phyloP scores from a whole-genome alignment of 495 filamentous ascomycete genomes.

The Pyrenula aspistea region DNA sequence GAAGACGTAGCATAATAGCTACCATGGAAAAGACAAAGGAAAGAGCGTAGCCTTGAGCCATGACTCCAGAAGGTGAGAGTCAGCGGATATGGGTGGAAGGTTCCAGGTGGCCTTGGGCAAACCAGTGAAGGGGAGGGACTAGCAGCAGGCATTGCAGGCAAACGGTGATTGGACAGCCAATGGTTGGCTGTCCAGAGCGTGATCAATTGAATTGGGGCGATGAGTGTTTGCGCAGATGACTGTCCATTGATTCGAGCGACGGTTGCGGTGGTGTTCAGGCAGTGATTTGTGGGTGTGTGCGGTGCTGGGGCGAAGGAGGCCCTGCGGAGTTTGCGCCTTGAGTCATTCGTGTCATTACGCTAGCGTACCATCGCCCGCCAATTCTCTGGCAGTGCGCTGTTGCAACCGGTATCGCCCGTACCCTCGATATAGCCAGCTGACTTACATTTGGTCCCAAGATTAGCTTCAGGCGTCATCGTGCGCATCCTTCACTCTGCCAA shows the following conservation, averaged over 20 bases:
- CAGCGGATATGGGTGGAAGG: background rate
- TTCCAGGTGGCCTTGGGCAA: background rate
- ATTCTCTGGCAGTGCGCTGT: no score
- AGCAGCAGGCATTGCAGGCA: background rate
- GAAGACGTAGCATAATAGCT: background rate
- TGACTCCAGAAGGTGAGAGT: background rate
- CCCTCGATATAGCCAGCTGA: background rate
- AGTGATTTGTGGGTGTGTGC: background rate
- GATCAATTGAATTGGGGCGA: background rate
- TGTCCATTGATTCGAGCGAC: background rate
- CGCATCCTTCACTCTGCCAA: no score
- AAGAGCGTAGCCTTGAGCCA: background rate
- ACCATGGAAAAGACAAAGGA: background rate
- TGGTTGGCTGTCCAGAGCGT: background rate
- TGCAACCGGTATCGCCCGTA: no score
- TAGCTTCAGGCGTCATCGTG: background rate
- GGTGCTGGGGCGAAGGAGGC: background rate
- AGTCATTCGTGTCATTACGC: no score
- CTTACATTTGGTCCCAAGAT: background rate
- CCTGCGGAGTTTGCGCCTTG: background rate
- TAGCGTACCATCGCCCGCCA: no score
- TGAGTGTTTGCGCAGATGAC: background rate
- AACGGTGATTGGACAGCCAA: background rate
- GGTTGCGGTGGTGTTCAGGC: background rate
- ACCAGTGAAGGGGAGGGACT: background rate